Evolutionary conservation across 108 stramenopile species (phyloP), one percentile per base, ranked within the genome.

Genomic region (Cyclotella baltica): DNA sequence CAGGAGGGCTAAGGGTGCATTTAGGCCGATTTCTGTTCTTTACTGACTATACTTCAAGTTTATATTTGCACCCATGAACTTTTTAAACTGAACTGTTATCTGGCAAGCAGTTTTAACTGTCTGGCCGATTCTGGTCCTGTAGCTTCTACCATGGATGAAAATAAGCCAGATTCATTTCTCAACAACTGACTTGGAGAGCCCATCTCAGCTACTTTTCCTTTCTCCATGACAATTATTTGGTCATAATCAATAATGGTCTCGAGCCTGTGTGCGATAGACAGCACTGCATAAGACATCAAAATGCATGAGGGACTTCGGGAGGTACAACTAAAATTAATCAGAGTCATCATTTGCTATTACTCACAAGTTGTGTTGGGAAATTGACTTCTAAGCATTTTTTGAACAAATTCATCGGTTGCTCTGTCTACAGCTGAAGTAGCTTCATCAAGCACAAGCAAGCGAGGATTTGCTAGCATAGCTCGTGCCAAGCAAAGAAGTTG

Each of bases 401-500:
- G 83, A 3, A 92, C 90, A 64, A 95, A 95, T 69, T 93, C 81
- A 77, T 95, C 96, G 1, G 94, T 94, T 51, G 72, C 70, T 30
- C 86, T 70, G 79, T 98, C 96, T 2, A 96, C 87, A n/a, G 76
- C 76, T 9, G 84, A 67, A 6, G 95, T 93, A 1, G 97, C 96
- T 76, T 96, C 97, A 66, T 96, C 97, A 40, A 96, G 55, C 1
- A 97, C 91, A 4, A 98, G 75, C 62, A 99, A 89, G 51, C 88
- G 89, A 76, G 82, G 85, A 47, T 80, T 84, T 51, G 87, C 71
- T 20, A 99, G 67, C 37, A 99, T 31, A 1, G 97, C 98, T 20
- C 98, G 87, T 11, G 97, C 98, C 35, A 99, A 52, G 69, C 96
- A 96, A 40, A 99, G 78, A 2, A 99, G 83, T 62, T 97, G 97